Conservation (phyloP, 2,329 filamentous ascomycete genomes). For the Exutisphaerella laricina region DNA sequence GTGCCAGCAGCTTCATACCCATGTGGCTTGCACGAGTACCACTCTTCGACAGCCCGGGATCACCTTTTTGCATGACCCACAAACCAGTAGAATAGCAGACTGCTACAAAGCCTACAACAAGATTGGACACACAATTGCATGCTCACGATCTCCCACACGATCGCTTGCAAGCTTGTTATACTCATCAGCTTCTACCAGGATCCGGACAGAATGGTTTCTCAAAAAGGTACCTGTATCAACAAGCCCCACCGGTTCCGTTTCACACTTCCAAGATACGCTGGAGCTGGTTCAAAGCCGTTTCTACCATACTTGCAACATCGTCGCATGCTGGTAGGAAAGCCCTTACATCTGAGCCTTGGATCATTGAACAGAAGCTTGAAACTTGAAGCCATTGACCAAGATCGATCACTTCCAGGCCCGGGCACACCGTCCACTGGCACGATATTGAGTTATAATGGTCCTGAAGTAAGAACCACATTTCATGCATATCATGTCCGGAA, state of each 20-base stretch:
- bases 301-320: too few relatives aligned
- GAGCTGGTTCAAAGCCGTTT: neutral
- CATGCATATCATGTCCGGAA: neutral
- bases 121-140: neutral
- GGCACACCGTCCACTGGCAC: neutral
- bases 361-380: too few relatives aligned
- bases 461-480: neutral
- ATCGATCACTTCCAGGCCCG: neutral
- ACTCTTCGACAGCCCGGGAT: too few relatives aligned
- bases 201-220: neutral
- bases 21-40: too few relatives aligned
- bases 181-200: neutral
- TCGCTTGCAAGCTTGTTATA: neutral
- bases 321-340: too few relatives aligned
- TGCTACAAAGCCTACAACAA: too few relatives aligned
- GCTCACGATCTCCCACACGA: neutral
- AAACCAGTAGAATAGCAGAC: too few relatives aligned
- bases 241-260: neutral
- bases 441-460: neutral
- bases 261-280: neutral
- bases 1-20: too few relatives aligned
- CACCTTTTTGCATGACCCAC: too few relatives aligned
- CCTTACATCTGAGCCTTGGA: too few relatives aligned
- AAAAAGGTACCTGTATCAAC: neutral
- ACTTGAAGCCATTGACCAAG: neutral